Conservation (phyloP, 2,329 filamentous ascomycete genomes). For the Rhytidhysteron rufulum region DNA sequence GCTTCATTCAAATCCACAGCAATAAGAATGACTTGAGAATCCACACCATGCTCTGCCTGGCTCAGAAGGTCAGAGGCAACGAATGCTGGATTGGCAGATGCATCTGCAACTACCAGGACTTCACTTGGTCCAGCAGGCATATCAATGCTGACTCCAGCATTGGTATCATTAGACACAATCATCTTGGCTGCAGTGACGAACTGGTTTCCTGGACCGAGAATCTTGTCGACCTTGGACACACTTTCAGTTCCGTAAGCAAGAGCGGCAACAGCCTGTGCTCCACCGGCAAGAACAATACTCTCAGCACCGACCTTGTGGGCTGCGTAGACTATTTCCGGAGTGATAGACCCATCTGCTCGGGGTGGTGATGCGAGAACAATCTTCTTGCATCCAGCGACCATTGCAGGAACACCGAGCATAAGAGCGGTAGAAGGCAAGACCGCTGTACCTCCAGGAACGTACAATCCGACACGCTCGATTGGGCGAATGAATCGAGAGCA, state of each 20-base stretch:
- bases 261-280: conserved; percentile 91
- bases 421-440: conserved; percentile 96
- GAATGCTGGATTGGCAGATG: conserved; percentile 83
- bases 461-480: conserved; percentile 93
- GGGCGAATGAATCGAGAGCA: conserved; percentile 90
- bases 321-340: conserved; percentile 94
- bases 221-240: conserved; percentile 96
- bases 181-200: conserved; percentile 99
- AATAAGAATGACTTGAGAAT: conserved; percentile 91
- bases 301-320: conserved; percentile 96
- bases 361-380: conserved; percentile 93
- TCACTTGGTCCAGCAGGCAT: conserved; percentile 98
- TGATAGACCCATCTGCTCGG: conserved; percentile 81
- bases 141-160: conserved; percentile 90
- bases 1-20: conserved; percentile 73
- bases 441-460: conserved; percentile 92
- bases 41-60: conserved; percentile 94
- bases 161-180: conserved; percentile 96
- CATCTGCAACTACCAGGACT: conserved; percentile 92
- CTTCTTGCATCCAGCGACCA: conserved; percentile 94
- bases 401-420: conserved; percentile 96
- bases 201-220: conserved; percentile 94
- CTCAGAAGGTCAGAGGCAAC: conserved; percentile 92
- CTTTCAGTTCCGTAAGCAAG: conserved; percentile 97
- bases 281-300: conserved; percentile 91